Conservation (phyloP, 2,329 filamentous ascomycete genomes). For the Escovopsis weberi region DNA sequence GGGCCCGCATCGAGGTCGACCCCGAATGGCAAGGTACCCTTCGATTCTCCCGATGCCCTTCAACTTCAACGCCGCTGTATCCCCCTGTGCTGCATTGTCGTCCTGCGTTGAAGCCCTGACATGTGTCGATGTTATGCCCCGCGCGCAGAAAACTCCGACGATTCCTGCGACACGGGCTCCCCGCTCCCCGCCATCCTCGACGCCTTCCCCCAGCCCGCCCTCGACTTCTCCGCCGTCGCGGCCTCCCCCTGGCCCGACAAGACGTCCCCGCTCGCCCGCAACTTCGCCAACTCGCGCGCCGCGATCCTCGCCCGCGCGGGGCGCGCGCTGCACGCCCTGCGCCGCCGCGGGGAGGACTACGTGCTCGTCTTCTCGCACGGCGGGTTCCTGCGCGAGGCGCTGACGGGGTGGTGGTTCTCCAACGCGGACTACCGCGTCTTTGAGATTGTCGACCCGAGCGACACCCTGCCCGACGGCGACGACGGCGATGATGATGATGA, state of each 20-base stretch:
- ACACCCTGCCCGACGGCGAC: conserved; percentile 6
- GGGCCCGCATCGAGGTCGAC: conserved; percentile 38
- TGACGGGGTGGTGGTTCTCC: conserved; percentile 40
- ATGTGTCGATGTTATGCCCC: not conserved
- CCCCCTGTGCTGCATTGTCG: not conserved
- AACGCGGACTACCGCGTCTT: conserved; percentile 54
- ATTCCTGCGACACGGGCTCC: conserved; percentile 49
- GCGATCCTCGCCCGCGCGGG: conserved; percentile 42
- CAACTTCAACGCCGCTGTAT: not conserved
- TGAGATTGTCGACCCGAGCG: conserved; percentile 23
- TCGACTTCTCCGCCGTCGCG: conserved; percentile 38
- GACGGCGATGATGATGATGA: conserved; percentile 23
- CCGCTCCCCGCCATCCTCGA: conserved; percentile 25
- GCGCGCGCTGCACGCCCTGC: conserved; percentile 33
- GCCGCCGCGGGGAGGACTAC: conserved; percentile 41
- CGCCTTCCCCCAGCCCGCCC: conserved; percentile 31
- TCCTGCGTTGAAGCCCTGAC: not conserved
- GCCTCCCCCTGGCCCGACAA: conserved; percentile 52
- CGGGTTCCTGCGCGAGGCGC: conserved; percentile 43
- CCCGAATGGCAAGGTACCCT: conserved; percentile 50
- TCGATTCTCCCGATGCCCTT: not conserved
- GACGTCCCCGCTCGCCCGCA: conserved; percentile 26
- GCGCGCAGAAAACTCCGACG: conserved; percentile 32
- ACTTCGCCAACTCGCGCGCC: conserved; percentile 37
- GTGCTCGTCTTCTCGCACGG: conserved; percentile 53